Conservation (phyloP, 2,329 filamentous ascomycete species). For the Fusarium sterilihyphosum region DNA sequence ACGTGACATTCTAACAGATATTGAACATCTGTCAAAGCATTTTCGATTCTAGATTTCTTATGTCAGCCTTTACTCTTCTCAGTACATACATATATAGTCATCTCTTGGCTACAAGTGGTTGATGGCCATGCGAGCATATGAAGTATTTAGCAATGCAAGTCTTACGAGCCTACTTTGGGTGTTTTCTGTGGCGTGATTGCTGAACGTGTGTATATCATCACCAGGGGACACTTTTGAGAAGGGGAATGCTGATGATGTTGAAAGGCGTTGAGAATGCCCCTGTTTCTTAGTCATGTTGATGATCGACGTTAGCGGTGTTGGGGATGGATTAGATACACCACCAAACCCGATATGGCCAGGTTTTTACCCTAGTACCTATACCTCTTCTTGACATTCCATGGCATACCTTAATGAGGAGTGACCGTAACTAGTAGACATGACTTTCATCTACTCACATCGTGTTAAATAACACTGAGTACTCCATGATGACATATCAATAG, state of each 20-base stretch:
- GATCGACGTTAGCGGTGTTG: neutral
- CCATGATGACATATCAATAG: neutral
- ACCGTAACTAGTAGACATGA: no score
- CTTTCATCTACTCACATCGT: neutral
- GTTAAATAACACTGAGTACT: neutral
- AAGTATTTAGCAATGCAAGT: slow-evolving; percentile 23
- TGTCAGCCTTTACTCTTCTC: slow-evolving; percentile 29
- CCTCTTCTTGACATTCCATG: neutral
- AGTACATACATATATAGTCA: slow-evolving; percentile 31
- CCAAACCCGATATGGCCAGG: slow-evolving; percentile 6
- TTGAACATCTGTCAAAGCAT: slow-evolving; percentile 5
- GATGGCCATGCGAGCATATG: neutral
- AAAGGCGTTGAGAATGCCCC: slow-evolving; percentile 22
- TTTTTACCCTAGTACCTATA: neutral
- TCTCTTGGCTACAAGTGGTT: slow-evolving; percentile 6
- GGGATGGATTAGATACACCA: neutral
- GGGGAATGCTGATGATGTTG: neutral
- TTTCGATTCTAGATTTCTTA: slow-evolving; percentile 17
- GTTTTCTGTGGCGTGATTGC: neutral
- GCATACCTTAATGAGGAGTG: no score
- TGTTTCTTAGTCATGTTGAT: slow-evolving; percentile 23
- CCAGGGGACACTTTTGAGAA: neutral
- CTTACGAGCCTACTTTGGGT: neutral
- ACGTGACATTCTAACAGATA: slow-evolving; percentile 10
- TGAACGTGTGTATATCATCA: neutral